Evolutionary conservation across 495 filamentous ascomycete genomes (phyloP), one percentile per base, ranked within the genome.

Genomic region (Aspergillus sclerotioniger): DNA sequence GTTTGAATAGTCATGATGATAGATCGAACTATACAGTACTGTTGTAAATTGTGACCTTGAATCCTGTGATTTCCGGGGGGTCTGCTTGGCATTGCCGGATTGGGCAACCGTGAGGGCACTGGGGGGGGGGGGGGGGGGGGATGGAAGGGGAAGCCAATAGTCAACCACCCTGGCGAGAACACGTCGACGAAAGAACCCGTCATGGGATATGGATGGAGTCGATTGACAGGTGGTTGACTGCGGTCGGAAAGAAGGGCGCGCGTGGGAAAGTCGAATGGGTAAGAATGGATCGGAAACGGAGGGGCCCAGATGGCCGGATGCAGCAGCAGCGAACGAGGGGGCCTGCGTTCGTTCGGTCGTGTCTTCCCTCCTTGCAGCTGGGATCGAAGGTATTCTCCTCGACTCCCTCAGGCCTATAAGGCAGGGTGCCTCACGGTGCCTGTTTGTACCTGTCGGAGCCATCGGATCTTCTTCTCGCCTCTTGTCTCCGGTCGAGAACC

Each of bases 391-490:
- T n/a, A n/a, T n/a, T n/a, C n/a, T n/a, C n/a, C n/a, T n/a, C n/a
- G n/a, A n/a, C n/a, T n/a, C n/a, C n/a, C n/a, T n/a, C n/a, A n/a
- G n/a, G n/a, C n/a, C n/a, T n/a, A n/a, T n/a, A n/a, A n/a, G 3
- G 3, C 33, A 4, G 33, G 33, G 3, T 13, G 10, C 9, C 9
- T 39, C 35, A 39, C 37, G 6, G 7, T 41, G 37, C 37, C 37
- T 41, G 37, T 41, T n/a, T n/a, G n/a, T n/a, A n/a, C 2, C n/a
- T n/a, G 13, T 15, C 45, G 45, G 45, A 48, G 45, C 45, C 54
- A 41, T 43, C 51, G 43, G 54, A 15, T 53, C 44, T 56, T 45
- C 16, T 44, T 25, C 17, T 56, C 58, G 51, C 55, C 35, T 47
- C 20, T 43, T 49, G 29, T 61, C 37, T 9, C 37, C 37, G n/a